Evolutionary conservation across 306 rosid species (phyloP).

Genomic region (Cicer chorassanicum): DNA sequence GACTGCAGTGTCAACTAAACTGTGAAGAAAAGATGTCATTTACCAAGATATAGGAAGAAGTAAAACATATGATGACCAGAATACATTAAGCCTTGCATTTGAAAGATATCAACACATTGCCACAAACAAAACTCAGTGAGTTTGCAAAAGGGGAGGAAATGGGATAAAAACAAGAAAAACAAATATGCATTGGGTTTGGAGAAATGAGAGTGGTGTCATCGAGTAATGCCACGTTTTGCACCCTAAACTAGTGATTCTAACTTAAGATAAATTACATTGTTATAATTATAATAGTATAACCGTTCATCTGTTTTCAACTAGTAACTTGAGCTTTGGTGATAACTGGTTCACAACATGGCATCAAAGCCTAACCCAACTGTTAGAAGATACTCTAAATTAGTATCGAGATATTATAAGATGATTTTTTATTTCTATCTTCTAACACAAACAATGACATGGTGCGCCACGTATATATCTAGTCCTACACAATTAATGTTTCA

Average conservation of each 20-base stretch:
- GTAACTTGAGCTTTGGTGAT: background rate
- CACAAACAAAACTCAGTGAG: slow-evolving; percentile 5
- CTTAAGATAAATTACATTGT: background rate
- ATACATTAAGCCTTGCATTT: slow-evolving; percentile 18
- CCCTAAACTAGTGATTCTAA: slow-evolving; percentile 1
- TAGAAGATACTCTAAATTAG: background rate
- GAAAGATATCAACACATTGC: slow-evolving; percentile 22
- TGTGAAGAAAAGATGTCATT: slow-evolving; percentile 45
- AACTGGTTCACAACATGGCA: background rate
- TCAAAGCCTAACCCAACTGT: slow-evolving; percentile 18
- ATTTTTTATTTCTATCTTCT: background rate
- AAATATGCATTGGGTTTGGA: background rate
- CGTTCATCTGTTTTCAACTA: background rate
- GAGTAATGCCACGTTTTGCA: background rate
- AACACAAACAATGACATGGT: background rate
- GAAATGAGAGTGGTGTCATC: background rate
- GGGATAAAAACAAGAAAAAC: slow-evolving; percentile 26
- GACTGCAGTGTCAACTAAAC: slow-evolving; percentile 96
- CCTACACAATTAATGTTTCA: background rate
- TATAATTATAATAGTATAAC: background rate
- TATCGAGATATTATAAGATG: background rate
- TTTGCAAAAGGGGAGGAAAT: background rate
- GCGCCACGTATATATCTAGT: background rate
- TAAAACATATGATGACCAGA: slow-evolving; percentile 22
- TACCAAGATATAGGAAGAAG: slow-evolving; percentile 22